A percentile compares a stretch with the other conserved stretches of the same genome.
phyloP scores from a whole-genome alignment of 371 early-diverging fungal species.

The Apophysomyces trapeziformis region DNA sequence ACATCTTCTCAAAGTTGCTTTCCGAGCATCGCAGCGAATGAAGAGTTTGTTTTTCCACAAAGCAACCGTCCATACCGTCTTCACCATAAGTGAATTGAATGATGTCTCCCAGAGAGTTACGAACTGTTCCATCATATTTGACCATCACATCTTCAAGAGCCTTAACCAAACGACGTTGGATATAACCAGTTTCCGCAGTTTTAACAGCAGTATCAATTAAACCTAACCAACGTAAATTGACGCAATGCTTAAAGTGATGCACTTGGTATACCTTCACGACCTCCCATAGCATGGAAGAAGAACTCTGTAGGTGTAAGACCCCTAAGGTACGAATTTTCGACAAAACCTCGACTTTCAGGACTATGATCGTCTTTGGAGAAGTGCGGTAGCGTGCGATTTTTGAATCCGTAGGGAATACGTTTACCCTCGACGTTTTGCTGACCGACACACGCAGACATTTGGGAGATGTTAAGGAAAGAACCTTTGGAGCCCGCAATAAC shows the following conservation, averaged over 20 bases:
- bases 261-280: conserved; percentile 88
- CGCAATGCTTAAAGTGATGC: neutral
- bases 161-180: conserved; percentile 99
- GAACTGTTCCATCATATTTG: conserved; percentile 97
- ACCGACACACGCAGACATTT: conserved; percentile 99
- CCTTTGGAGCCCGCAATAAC: conserved; percentile 99
- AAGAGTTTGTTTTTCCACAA: conserved; percentile 88
- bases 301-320: conserved; percentile 99
- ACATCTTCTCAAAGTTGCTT: conserved; percentile 76
- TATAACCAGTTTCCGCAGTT: conserved; percentile 99
- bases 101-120: conserved; percentile 93
- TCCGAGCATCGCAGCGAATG: conserved; percentile 71
- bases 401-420: conserved; percentile 99
- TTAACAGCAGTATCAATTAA: conserved; percentile 99
- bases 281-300: conserved; percentile 99
- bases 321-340: conserved; percentile 97
- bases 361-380: conserved; percentile 98
- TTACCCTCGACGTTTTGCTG: conserved; percentile 99
- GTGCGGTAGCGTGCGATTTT: conserved; percentile 97
- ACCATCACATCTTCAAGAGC: conserved; percentile 99
- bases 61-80: conserved; percentile 98
- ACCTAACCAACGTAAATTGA: conserved; percentile 33
- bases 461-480: conserved; percentile 98
- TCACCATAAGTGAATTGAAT: conserved; percentile 98
- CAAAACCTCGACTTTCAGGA: conserved; percentile 98